These are phyloP conservation scores for Phyllosticta capitalensis DNA, from an alignment of 2,329 filamentous ascomycete species.

Conservation along the genomic window DNA sequence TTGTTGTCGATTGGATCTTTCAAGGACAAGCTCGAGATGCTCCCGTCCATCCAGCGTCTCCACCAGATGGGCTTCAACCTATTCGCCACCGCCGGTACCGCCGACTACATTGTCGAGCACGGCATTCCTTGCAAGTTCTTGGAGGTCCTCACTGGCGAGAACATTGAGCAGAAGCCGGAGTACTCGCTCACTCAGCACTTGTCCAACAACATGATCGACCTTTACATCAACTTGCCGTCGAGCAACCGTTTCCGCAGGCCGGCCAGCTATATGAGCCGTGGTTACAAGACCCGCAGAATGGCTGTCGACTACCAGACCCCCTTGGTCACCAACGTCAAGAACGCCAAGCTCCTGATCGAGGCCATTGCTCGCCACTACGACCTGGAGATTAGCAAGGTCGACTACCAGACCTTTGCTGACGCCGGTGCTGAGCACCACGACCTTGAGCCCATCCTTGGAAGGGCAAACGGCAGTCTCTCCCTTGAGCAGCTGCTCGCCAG, in stretches of 20 bases:
- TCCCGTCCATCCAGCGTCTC: constrained; percentile 82
- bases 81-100: constrained; percentile 91
- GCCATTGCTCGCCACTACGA: constrained; percentile 85
- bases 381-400: constrained; percentile 70
- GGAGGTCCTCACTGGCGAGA: constrained; percentile 62
- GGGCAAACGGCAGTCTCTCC: constrained; percentile 46
- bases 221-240: constrained; percentile 99
- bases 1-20: constrained; percentile 91
- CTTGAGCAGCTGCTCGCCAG: constrained; percentile 64
- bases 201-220: constrained; percentile 93
- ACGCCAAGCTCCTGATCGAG: constrained; percentile 93
- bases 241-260: constrained; percentile 95
- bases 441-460: constrained; percentile 35
- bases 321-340: constrained; percentile 97
- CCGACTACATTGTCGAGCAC: constrained; percentile 91
- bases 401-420: constrained; percentile 74
- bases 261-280: constrained; percentile 97
- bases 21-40: constrained; percentile 97
- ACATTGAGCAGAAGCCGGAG: constrained; percentile 82
- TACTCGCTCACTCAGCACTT: constrained; percentile 95
- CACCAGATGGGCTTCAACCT: constrained; percentile 89
- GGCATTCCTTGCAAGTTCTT: constrained; percentile 87
- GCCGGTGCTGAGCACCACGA: constrained; percentile 22
- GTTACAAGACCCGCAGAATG: constrained; percentile 94
- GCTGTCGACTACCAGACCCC: constrained; percentile 97